These are phyloP conservation scores for Wickerhamomyces kurtzmanii DNA, from an alignment of 805 yeast genomes.

Conservation along the genomic window DNA sequence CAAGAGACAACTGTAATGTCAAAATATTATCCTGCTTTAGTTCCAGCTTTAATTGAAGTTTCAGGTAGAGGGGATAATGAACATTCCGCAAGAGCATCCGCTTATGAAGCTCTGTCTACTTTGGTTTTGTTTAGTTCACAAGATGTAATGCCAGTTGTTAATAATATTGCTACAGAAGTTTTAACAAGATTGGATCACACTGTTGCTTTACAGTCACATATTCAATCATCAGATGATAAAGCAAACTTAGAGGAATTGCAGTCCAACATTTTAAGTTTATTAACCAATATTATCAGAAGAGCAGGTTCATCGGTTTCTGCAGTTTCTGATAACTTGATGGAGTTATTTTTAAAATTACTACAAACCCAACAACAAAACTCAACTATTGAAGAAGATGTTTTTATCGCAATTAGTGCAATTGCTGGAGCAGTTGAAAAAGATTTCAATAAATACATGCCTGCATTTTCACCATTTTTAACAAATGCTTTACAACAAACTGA, in stretches of 20 bases:
- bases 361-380: constrained; percentile 46
- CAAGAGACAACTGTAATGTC: constrained; percentile 55
- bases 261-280: constrained; percentile 63
- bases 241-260: constrained; percentile 83
- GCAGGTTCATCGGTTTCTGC: constrained; percentile 51
- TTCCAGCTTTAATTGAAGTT: constrained; percentile 61
- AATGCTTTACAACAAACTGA: constrained; percentile 77
- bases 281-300: constrained; percentile 80
- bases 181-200: constrained; percentile 67
- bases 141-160: constrained; percentile 59
- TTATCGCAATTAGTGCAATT: constrained; percentile 84
- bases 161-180: constrained; percentile 65
- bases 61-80: constrained; percentile 76
- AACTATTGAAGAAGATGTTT: constrained; percentile 87
- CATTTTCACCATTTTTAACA: constrained; percentile 75
- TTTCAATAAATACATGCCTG: constrained; percentile 69
- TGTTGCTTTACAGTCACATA: constrained; percentile 47
- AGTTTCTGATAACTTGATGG: constrained; percentile 82
- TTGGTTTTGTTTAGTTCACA: constrained; percentile 68
- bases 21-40: constrained; percentile 56
- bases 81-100: constrained; percentile 84
- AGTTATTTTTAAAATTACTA: constrained; percentile 65
- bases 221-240: constrained; percentile 58
- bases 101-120: constrained; percentile 86
- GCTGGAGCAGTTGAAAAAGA: constrained; percentile 69